Base-by-base conservation (phyloP, 192 early-diverging fungal genomes). In the Coemansia sp. region DNA sequence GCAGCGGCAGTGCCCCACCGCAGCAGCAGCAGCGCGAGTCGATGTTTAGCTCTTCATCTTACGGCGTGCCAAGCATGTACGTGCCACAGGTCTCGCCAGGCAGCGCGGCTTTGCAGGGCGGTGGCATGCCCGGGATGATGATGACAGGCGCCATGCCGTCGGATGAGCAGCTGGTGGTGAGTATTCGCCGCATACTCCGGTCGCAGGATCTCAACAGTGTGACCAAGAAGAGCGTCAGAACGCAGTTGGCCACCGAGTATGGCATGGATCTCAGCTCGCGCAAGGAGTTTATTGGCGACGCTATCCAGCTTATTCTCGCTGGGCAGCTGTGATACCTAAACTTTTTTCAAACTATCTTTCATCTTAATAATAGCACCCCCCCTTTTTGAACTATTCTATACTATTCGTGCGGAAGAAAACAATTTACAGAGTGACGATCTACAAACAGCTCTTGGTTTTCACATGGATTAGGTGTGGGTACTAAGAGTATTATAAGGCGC, bases 211-310 rank as follows among this genome's bases (percentile, higher is more conserved):
- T 95, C 64, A 88, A 89, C 76, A 79, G 81, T 2, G 80, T 95
- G 43, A 94, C 94, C 43, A 95, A 95, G 84, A 91, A 91, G 73
- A 90, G 92, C 75, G 92, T 97, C 65, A 85, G 92, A 10, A 88
- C 92, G 53, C 88, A 90, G 62, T 69, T 95, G 53, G 81, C 87
- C 2, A 73, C 69, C 2, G 76, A 88, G 33, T 95, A 92, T 75
- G 88, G 90, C n/a, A 62, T 89, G 13, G 93, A 97, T 69, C 79
- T 95, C 80, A 82, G 74, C 1, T 61, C 83, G 11, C 79, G 87
- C 72, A 89, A 90, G 68, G 89, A 87, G 41, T 93, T 92, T 79
- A 94, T 97, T 61, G 90, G 90, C 46, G 85, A 90, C 36, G 70
- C 76, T 2, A 92, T 97, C 27, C 75, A 77, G 63, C 60, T 83